phyloP scores from a whole-genome alignment of 176 grass and related monocot species.

The Bolboschoenus planiculmis region DNA sequence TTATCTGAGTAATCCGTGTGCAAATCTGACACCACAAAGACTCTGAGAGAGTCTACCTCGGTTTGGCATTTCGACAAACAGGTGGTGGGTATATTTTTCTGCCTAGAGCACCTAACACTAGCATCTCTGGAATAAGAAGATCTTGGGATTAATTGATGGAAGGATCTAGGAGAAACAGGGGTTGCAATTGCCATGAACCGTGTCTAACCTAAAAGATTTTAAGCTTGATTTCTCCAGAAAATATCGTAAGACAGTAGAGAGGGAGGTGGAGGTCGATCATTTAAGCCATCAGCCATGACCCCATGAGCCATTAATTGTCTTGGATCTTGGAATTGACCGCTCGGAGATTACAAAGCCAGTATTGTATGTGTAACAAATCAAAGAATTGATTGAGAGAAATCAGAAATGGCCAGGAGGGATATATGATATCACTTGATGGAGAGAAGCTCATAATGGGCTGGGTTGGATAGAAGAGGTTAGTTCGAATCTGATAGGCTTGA shows the following conservation, averaged over 20 bases:
- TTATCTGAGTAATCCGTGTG: conserved; percentile 89
- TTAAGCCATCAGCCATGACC: too few relatives aligned
- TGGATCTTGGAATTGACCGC: neutral
- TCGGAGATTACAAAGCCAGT: conserved; percentile 3
- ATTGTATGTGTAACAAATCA: neutral
- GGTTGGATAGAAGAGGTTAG: neutral
- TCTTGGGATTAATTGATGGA: neutral
- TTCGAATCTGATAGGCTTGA: neutral
- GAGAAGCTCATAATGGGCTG: neutral
- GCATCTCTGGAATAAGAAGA: neutral
- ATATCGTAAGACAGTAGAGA: neutral
- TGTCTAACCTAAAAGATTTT: neutral
- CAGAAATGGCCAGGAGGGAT: too few relatives aligned
- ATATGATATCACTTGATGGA: neutral
- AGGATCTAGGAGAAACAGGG: neutral
- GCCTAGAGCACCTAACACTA: neutral
- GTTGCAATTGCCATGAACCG: conserved; percentile 13
- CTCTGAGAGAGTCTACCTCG: conserved; percentile 30
- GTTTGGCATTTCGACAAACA: conserved; percentile 26
- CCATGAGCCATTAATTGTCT: too few relatives aligned
- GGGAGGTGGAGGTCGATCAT: too few relatives aligned
- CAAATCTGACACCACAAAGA: conserved; percentile 88
- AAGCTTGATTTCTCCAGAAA: neutral
- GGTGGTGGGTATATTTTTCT: conserved; percentile 18
- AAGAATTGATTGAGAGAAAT: neutral